phyloP scores from a whole-genome alignment of 2,329 filamentous ascomycete species.

The Arthrobotrys sphaeroides region DNA sequence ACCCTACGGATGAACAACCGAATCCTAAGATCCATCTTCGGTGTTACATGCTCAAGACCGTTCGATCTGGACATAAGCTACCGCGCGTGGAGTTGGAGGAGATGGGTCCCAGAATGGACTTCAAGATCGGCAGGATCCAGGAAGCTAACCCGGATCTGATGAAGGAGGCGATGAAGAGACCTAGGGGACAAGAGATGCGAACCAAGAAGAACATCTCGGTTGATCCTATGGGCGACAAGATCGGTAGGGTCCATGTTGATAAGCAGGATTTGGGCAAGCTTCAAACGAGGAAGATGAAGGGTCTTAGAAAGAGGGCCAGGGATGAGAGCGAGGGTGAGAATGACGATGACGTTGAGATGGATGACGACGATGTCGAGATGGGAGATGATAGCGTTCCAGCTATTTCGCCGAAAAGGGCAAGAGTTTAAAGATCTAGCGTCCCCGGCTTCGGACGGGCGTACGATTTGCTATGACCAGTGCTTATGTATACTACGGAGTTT shows the following conservation, averaged over 20 bases:
- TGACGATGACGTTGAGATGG: constrained; percentile 59
- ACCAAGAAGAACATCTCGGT: constrained; percentile 97
- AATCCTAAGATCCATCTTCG: constrained; percentile 61
- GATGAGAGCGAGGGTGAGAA: constrained; percentile 68
- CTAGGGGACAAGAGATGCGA: constrained; percentile 72
- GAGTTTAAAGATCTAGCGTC: constrained; percentile 5
- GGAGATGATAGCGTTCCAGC: constrained; percentile 61
- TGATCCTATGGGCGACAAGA: constrained; percentile 93
- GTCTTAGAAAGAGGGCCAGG: constrained; percentile 82
- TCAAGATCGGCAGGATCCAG: constrained; percentile 80
- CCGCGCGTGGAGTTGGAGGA: constrained; percentile 93
- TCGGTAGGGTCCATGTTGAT: constrained; percentile 89
- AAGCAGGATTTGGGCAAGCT: constrained; percentile 86
- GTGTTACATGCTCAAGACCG: constrained; percentile 85
- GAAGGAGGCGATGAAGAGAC: constrained; percentile 91
- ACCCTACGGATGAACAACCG: constrained; percentile 65
- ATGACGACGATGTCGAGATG: constrained; percentile 63
- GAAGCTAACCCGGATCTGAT: constrained; percentile 80
- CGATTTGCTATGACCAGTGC: neutral
- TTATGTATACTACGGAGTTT: constrained; percentile 37
- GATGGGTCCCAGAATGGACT: constrained; percentile 93
- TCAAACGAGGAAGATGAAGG: constrained; percentile 99
- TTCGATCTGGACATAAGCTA: constrained; percentile 84
- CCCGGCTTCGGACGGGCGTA: neutral
- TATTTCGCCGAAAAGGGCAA: constrained; percentile 33